Evolutionary conservation across 1,139 yeast genomes (phyloP), one percentile per base, ranked within the genome.

Genomic region (Yarrowia galli): DNA sequence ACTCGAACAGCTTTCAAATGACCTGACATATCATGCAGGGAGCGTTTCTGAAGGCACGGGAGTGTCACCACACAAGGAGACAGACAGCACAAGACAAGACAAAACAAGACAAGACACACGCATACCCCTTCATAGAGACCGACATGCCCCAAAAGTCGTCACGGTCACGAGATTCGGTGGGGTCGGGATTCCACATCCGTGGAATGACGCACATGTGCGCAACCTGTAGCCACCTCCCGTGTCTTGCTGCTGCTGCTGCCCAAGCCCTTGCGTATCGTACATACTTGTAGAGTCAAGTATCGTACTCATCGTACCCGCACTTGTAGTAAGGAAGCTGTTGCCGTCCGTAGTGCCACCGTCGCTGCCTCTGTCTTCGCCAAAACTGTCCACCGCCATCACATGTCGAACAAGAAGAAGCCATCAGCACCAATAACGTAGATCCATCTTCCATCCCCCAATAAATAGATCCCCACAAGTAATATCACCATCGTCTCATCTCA

Each of bases 1-100:
- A 8, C 18, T 46, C 51, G 51, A 46, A 46, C 51, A 46, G 51
- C 25, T 15, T 43, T 43, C 48, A 20, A 13, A 43, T n/a, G n/a
- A n/a, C 20, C 15, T 43, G 48, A 43, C 25, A 20, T 43, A 18
- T 45, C 32, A 45, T 8, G 49, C 9, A 45, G 45, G 22, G 23
- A n/a, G 18, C 43, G 3, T n/a, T n/a, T n/a, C n/a, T n/a, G n/a
- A n/a, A n/a, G n/a, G n/a, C 43, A 10, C 38, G 38, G 38, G 38
- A 35, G 32, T 28, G 32, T 28, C 32, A 9, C 32, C 32, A 6
- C 32, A 6, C 38, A 35, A 10, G 12, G 15, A 35, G 15, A 12
- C 10, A 12, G 13, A 35, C 38, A 35, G n/a, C n/a, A n/a, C n/a
- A 12, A 35, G 15, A 35, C 38, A 9, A 10, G 38, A n/a, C n/a